Percentiles rank a stretch among this genome's conserved stretches.
phyloP scores from a whole-genome alignment of 2,329 filamentous ascomycete species.

The Xylariaceae sp. region DNA sequence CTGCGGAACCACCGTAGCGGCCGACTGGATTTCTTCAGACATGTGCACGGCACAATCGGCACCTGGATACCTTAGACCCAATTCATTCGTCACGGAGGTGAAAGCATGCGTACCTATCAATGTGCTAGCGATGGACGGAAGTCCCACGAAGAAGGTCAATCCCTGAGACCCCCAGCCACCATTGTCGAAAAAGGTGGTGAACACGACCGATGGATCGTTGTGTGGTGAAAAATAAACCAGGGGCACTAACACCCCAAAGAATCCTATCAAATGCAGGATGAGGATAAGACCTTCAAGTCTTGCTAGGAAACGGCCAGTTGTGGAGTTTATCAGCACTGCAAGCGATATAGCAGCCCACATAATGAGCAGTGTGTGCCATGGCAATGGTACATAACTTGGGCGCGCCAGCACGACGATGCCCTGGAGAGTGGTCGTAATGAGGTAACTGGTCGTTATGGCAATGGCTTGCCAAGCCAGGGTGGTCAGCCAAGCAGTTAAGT shows the following conservation, averaged over 20 bases:
- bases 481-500: conserved; percentile 33
- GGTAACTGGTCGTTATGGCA: conserved; percentile 20
- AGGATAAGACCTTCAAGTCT: conserved; percentile 31
- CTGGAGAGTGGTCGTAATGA: conserved; percentile 28
- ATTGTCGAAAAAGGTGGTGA: conserved; percentile 47
- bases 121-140: neutral
- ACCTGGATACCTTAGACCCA: neutral
- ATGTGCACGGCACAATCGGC: conserved; percentile 19
- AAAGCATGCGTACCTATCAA: neutral
- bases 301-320: conserved; percentile 21
- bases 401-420: conserved; percentile 25
- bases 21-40: conserved; percentile 28
- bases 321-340: conserved; percentile 25
- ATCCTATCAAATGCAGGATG: conserved; percentile 41
- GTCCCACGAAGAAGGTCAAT: conserved; percentile 41
- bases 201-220: conserved; percentile 42
- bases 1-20: conserved; percentile 23
- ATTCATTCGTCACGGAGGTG: too few relatives aligned
- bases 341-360: conserved; percentile 26
- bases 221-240: conserved; percentile 37
- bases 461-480: conserved; percentile 29
- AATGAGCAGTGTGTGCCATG: conserved; percentile 31
- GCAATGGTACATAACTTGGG: conserved; percentile 19
- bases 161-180: conserved; percentile 48
- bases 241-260: conserved; percentile 41